Base-by-base conservation (phyloP, 2,329 filamentous ascomycete genomes). In the Trichoderma harzianum region DNA sequence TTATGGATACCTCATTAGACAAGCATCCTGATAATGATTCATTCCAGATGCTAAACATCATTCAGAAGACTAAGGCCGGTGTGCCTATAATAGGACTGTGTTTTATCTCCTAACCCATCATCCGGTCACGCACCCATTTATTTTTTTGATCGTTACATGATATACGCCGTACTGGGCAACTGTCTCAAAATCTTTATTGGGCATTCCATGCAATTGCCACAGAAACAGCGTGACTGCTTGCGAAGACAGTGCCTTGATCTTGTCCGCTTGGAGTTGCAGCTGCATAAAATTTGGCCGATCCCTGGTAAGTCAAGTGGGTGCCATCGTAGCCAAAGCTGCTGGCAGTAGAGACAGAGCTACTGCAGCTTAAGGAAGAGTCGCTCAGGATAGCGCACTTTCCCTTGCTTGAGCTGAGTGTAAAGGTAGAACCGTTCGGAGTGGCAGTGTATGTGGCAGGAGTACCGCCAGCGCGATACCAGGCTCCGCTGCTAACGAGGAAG, bases 361-460 rank as follows among this genome's bases (percentile, higher is more conserved):
- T 32, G 51, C 64, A 67, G 32, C 64, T 67, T 5, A 67, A 39
- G 8, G 64, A 67, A 21, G 47, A 67, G 51, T 67, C 64, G 32
- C 64, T 67, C 64, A 67, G 18, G 21, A 67, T 36, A 8, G 51
- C 64, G n/a, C 64, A 67, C 64, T 67, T 67, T 55, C 64, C 64
- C 24, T 67, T 67, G 64, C 64, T 67, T 28, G 64, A 57, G 51
- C 32, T 67, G 21, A 67, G 51, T 21, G 51, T n/a, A 39, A 67
- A 67, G 16, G 51, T 57, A 57, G 30, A 28, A 8, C 64, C 64
- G 32, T 67, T 55, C 3, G 64, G 64, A 11, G 32, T 43, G 14
- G 64, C 64, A 57, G 64, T 67, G 51, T 67, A 67, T 4, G 64
- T 67, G 11, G 64, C 64, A 5, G 64, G 64, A 24, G 64, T 67